These are phyloP conservation scores for Eucalyptus erythrocorys DNA, from an alignment of 345 rosid genomes.

Conservation along the genomic window DNA sequence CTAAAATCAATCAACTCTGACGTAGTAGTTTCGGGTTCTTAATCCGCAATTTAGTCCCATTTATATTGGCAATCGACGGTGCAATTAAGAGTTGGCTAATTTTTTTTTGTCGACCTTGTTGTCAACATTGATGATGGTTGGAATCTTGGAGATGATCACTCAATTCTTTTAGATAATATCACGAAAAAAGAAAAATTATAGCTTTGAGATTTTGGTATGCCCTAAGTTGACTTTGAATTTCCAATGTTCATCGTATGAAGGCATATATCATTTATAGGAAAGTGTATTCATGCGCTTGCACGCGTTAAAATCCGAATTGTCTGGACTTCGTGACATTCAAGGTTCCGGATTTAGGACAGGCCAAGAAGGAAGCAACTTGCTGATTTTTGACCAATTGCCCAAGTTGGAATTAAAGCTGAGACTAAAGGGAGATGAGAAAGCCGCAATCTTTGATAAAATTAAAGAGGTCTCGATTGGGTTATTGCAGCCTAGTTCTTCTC, in stretches of 20 bases:
- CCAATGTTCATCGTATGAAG: not conserved
- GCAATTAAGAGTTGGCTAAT: not conserved
- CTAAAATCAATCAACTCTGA: not conserved
- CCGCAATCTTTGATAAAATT: not conserved
- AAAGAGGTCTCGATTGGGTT: not conserved
- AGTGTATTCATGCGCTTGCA: not conserved
- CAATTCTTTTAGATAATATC: not conserved
- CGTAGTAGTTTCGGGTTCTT: not conserved
- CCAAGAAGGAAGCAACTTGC: not conserved
- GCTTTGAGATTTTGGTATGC: not conserved
- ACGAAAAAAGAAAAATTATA: too few species aligned
- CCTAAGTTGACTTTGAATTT: not conserved
- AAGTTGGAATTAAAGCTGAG: not conserved
- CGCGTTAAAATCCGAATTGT: not conserved
- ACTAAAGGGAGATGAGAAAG: accelerated
- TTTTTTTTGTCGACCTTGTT: not conserved
- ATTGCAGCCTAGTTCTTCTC: not conserved
- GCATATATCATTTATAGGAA: not conserved
- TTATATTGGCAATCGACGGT: not conserved
- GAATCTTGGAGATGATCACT: not conserved
- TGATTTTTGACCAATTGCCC: not conserved
- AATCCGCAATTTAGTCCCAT: accelerated
- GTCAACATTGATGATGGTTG: not conserved
- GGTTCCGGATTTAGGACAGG: not conserved
- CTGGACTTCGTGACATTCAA: not conserved